These are phyloP conservation scores for Vicia villosa DNA, from an alignment of 306 rosid species.

Conservation along the genomic window DNA sequence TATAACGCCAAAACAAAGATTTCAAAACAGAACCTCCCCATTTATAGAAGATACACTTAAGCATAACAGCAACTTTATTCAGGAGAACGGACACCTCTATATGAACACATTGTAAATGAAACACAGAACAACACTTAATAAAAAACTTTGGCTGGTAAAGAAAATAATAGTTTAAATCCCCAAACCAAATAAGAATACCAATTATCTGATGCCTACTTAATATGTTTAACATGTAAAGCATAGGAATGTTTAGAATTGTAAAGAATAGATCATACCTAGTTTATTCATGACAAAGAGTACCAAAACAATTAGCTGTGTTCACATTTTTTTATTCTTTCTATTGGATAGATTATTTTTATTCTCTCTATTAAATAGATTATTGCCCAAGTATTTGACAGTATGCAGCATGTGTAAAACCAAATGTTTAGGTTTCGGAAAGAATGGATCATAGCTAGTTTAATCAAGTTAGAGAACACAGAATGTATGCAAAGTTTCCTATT, in stretches of 20 bases:
- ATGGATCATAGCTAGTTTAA: slow-evolving; percentile 1
- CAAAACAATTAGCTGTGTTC: neutral
- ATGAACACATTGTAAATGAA: slow-evolving; percentile 11
- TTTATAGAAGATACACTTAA: slow-evolving; percentile 14
- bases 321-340: slow-evolving; percentile 8
- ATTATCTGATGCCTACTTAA: slow-evolving; percentile 6
- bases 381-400: neutral
- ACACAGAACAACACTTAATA: slow-evolving; percentile 24
- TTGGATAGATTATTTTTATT: slow-evolving; percentile 4
- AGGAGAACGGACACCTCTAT: slow-evolving; percentile 21
- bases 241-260: slow-evolving; percentile 3
- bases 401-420: slow-evolving; percentile 26
- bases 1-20: slow-evolving; percentile 2
- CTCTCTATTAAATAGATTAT: slow-evolving; percentile 4
- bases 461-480: slow-evolving; percentile 12
- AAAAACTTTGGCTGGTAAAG: slow-evolving; percentile 25
- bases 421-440: slow-evolving; percentile 5
- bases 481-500: slow-evolving; percentile 1
- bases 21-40: neutral
- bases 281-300: slow-evolving; percentile 22
- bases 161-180: slow-evolving; percentile 20
- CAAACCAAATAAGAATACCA: slow-evolving; percentile 11
- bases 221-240: slow-evolving; percentile 18
- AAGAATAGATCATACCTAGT: slow-evolving; percentile 3
- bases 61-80: slow-evolving; percentile 9